A percentile compares a stretch with the other conserved stretches of the same genome.
Evolutionary conservation across 2,329 filamentous ascomycete genomes (phyloP).

Genomic region (Drechslerella stenobrocha): DNA sequence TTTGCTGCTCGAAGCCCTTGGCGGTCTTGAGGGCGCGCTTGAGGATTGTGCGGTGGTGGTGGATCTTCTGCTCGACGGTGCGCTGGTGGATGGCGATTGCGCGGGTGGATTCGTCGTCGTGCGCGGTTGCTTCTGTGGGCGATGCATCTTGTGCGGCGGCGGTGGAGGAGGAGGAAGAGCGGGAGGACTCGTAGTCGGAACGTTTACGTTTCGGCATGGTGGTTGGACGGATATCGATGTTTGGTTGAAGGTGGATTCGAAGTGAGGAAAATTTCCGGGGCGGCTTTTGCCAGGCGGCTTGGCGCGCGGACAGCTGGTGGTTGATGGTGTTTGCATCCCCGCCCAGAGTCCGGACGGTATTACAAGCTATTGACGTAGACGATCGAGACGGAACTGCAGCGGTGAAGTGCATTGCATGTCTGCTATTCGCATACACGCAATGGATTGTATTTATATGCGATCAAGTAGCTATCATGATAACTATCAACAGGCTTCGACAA

Average conservation of each 20-base stretch:
- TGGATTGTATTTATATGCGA: too few species aligned
- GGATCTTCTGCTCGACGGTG: conserved; percentile 40
- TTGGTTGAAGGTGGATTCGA: conserved; percentile 1
- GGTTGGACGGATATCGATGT: background rate
- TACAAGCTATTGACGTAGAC: too few species aligned
- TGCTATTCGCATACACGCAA: too few species aligned
- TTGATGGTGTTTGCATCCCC: too few species aligned
- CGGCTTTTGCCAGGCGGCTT: background rate
- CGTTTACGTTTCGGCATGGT: conserved; percentile 48
- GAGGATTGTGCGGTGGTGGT: conserved; percentile 38
- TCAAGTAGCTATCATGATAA: too few species aligned
- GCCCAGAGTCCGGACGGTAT: too few species aligned
- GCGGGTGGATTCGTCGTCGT: conserved; percentile 28
- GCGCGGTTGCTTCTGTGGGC: background rate
- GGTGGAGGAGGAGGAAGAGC: background rate
- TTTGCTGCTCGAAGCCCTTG: conserved; percentile 77
- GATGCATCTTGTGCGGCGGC: background rate
- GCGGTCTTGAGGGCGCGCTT: conserved; percentile 69
- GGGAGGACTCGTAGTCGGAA: conserved; percentile 27
- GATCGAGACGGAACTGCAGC: too few species aligned
- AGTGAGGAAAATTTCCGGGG: background rate
- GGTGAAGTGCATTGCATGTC: too few species aligned
- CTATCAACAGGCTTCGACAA: too few species aligned
- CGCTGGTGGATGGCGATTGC: conserved; percentile 41
- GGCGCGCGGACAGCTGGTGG: too few species aligned